phyloP scores from a whole-genome alignment of 371 early-diverging fungal genomes.

The Saksenaea vasiformis region DNA sequence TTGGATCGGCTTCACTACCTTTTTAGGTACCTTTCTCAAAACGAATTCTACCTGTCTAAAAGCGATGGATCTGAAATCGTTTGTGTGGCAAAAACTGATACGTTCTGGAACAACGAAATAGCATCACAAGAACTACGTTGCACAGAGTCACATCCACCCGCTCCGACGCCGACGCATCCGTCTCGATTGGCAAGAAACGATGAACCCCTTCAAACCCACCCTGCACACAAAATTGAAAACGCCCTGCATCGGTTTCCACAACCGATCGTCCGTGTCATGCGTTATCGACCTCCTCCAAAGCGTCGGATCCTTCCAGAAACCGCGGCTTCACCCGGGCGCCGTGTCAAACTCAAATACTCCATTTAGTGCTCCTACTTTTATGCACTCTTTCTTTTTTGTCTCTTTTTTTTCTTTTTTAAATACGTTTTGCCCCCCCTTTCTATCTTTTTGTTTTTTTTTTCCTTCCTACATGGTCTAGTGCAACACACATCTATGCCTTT shows the following conservation, averaged over 20 bases:
- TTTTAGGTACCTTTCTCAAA: background rate
- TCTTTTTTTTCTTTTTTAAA: background rate
- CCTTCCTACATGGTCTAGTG: background rate
- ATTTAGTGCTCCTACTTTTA: background rate
- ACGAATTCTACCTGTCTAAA: background rate
- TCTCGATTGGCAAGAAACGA: background rate
- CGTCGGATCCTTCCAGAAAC: background rate
- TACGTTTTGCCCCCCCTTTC: background rate
- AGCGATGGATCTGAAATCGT: background rate
- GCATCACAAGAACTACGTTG: background rate
- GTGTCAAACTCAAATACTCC: background rate
- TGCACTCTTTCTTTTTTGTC: background rate
- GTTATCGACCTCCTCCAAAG: background rate
- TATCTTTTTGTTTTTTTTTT: background rate
- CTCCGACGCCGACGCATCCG: background rate
- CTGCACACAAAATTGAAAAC: background rate
- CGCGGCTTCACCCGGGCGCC: background rate
- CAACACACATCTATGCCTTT: too few relatives aligned
- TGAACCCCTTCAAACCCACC: background rate
- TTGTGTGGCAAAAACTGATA: slow-evolving; percentile 5
- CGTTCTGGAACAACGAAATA: background rate
- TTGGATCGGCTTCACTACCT: background rate
- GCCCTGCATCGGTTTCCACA: slow-evolving; percentile 1
- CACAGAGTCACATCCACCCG: background rate
- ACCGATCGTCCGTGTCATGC: slow-evolving; percentile 3